Evolutionary conservation across 352 stramenopile genomes (phyloP), one percentile per base, ranked within the genome.

Genomic region (Pythium coloratum): DNA sequence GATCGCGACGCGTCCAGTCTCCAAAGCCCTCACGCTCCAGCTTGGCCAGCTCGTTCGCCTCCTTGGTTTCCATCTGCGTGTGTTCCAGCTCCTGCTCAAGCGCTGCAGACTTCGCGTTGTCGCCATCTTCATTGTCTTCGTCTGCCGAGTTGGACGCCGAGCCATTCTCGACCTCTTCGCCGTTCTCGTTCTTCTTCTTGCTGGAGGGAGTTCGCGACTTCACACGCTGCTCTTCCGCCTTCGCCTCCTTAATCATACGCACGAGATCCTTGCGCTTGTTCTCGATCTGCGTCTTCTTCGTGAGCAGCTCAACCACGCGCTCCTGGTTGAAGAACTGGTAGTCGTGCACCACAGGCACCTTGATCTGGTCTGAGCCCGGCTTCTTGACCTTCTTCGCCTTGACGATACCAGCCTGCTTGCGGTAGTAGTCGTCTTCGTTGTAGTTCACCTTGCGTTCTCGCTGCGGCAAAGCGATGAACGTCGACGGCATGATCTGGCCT

Each of bases 381-480:
- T 95, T 84, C 73, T 97, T 96, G 0, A 96, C 81, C 62, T 95
- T 95, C 69, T 94, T 94, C 1, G 83, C 64, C 72, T 96, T 96
- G 40, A 81, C 78, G 34, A 94, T 73, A 0, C 88, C 88, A 1
- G 86, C 84, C 42, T 94, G 84, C 58, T 96, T 83, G 38, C 92
- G 89, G 69, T 98, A 99, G 72, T 99, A 99, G 79, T 98, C 95
- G 71, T 98, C 97, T 58, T 98, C 94, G 73, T 99, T 97, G 83
- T 99, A 96, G 77, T 96, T 96, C 14, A 81, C 89, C 75, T 97
- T 97, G 58, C 91, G 88, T 65, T 93, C 86, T 36, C 88, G 84
- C 62, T 92, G 84, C 3, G 88, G 88, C 13, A 96, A 76, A 36
- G 88, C 91, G 54, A 94, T 96, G 30, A 96, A 96, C n/a, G 81